Conservation (phyloP, 352 stramenopile species). For the Phytophthora quininea region DNA sequence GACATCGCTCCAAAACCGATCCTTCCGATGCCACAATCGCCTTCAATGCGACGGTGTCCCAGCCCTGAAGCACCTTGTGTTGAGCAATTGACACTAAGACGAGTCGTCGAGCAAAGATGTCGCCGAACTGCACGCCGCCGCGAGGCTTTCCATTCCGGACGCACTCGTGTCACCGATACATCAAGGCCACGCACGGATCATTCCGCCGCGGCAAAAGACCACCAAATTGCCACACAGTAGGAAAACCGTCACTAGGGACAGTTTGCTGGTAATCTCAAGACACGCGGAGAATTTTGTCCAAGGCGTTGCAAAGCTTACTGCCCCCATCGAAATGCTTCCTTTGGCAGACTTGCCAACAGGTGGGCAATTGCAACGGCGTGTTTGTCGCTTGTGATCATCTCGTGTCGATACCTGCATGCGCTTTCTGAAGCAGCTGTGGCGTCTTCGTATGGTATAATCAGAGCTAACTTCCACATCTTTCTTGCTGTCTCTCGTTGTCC, state of each 20-base stretch:
- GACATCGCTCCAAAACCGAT: neutral
- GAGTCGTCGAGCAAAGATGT: constrained; percentile 22
- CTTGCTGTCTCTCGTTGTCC: constrained; percentile 11
- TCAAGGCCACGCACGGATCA: constrained; percentile 7
- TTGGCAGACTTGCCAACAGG: neutral
- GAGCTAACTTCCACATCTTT: constrained; percentile 11
- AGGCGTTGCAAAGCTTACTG: no score
- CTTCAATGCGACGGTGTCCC: neutral
- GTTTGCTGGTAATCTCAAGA: no score
- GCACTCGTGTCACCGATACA: constrained; percentile 30
- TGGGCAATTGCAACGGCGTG: constrained; percentile 1
- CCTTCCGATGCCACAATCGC: neutral
- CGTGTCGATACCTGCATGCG: constrained; percentile 2
- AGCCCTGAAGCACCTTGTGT: neutral
- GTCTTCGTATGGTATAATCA: constrained; percentile 16
- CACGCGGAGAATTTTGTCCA: no score
- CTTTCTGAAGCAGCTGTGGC: constrained; percentile 5
- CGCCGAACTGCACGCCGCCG: constrained; percentile 1
- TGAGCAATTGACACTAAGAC: constrained; percentile 22
- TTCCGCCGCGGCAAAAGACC: constrained; percentile 11
- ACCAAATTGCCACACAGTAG: neutral
- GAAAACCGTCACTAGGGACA: no score
- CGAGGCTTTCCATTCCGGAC: constrained; percentile 31
- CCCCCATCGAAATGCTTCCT: constrained; percentile 15
- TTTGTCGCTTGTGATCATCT: constrained; percentile 12